Percentiles rank a stretch among this genome's conserved stretches.
Evolutionary conservation across 2,329 filamentous ascomycete species (phyloP).

Genomic region (Exophiala sp.): DNA sequence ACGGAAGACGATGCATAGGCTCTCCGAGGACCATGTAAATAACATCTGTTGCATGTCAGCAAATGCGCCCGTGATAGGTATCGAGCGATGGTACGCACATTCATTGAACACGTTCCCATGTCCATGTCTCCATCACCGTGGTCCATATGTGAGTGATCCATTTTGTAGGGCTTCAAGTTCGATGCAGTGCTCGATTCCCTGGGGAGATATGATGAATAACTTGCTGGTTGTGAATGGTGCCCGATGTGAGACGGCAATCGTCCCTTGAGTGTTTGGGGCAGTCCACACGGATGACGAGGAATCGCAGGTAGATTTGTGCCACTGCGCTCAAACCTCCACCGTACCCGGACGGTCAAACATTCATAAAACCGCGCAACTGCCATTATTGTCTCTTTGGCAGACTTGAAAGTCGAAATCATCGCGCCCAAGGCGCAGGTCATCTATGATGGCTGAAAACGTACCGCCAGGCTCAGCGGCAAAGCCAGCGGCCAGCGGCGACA

Average conservation of each 20-base stretch:
- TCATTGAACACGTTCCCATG: slow-evolving; percentile 82
- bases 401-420: not conserved
- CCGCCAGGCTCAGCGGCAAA: slow-evolving; percentile 32
- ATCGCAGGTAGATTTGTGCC: no score
- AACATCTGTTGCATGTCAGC: slow-evolving; percentile 66
- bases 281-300: no score
- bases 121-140: slow-evolving; percentile 56
- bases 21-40: slow-evolving; percentile 90
- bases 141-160: slow-evolving; percentile 44
- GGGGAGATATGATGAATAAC: no score
- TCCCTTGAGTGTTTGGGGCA: no score
- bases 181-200: not conserved
- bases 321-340: no score
- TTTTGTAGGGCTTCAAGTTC: not conserved
- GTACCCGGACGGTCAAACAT: no score
- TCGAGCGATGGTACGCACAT: slow-evolving; percentile 55
- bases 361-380: no score
- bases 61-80: not conserved
- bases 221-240: no score
- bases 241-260: no score
- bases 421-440: not conserved
- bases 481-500: slow-evolving; percentile 30
- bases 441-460: slow-evolving; percentile 42
- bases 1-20: slow-evolving; percentile 94
- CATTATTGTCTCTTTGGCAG: no score